A percentile compares a stretch with the other conserved stretches of the same genome.
These are phyloP conservation scores for Erigeron canadensis DNA, from an alignment of 129 eudicot genomes.

Conservation along the genomic window DNA sequence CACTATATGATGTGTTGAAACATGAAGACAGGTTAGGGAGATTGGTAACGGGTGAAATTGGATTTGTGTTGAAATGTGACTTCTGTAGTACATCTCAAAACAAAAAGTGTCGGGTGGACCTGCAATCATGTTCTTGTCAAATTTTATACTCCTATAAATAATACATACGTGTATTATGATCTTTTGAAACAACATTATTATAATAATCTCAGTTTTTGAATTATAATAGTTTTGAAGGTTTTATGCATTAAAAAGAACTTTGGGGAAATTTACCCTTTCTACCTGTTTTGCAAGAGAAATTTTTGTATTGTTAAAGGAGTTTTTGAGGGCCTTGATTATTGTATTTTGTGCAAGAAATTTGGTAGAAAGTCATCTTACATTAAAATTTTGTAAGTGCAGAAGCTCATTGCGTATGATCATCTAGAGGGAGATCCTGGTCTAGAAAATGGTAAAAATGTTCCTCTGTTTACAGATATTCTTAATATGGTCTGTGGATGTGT, in stretches of 20 bases:
- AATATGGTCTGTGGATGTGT: slow-evolving; percentile 89
- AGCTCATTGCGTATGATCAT: slow-evolving; percentile 97
- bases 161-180: not conserved
- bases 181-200: not conserved
- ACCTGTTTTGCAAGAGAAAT: not conserved
- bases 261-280: not conserved
- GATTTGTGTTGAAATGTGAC: not conserved
- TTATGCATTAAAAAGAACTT: not conserved
- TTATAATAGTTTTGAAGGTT: not conserved
- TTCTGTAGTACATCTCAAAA: not conserved
- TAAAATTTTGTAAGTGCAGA: slow-evolving; percentile 46
- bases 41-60: not conserved
- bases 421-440: slow-evolving; percentile 99
- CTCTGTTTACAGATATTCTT: slow-evolving; percentile 67
- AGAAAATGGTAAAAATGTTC: slow-evolving; percentile 77
- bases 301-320: slow-evolving; percentile 10
- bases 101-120: not conserved
- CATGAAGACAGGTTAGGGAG: not conserved
- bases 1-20: not conserved
- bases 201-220: not conserved
- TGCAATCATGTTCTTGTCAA: not conserved
- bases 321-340: slow-evolving; percentile 2
- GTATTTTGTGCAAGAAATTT: not conserved
- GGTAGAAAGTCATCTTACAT: slow-evolving; percentile 22
- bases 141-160: not conserved